Base-by-base conservation (phyloP, 2,329 filamentous ascomycete genomes). In the Arthrobotrys pseudoclavata region DNA sequence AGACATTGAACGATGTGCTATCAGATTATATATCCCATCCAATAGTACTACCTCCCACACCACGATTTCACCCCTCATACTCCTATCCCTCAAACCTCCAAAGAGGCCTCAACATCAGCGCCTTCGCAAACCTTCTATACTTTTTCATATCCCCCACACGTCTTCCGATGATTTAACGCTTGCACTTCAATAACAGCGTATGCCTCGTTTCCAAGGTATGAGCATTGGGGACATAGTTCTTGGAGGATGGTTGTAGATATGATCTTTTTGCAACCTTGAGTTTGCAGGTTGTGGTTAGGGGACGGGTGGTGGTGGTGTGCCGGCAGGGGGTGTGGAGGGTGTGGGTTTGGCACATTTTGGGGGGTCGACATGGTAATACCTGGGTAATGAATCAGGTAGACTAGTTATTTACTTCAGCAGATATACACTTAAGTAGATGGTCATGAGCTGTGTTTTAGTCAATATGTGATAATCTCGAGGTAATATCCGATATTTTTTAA, bases 201-300 rank as follows among this genome's bases (percentile, higher is more conserved):
- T 4, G 63, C 63, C 47, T 75, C 70, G 34, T 75, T 68, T 57
- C 69, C 70, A n/a, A 75, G 63, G 55, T 69, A 69, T 18, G n/a
- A 45, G 24, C 70, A 75, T 22, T 29, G 20, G 5, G 45, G 29
- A 15, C 70, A 75, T 5, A 47, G 24, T 4, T 47, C 4, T 20
- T 47, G 24, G 1, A 47, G 37, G 3, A 6, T 48, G 6, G n/a
- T n/a, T 12, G 45, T 20, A 4, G 53, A 45, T 13, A 48, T 24
- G 7, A 75, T 13, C 20, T 37, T 67, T 50, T 68, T 62, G 34
- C 70, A 75, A 15, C 70, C 31, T 68, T 75, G 18, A 37, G 45
- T 48, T 55, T 75, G 47, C 70, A 75, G 15, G 47, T 24, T 1
- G 24, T 13, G 18, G 2, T n/a, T n/a, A 10, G 6, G 3, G 20